Base-by-base conservation (phyloP, 768 basidiomycete species). In the Boletus rubescentipes region DNA sequence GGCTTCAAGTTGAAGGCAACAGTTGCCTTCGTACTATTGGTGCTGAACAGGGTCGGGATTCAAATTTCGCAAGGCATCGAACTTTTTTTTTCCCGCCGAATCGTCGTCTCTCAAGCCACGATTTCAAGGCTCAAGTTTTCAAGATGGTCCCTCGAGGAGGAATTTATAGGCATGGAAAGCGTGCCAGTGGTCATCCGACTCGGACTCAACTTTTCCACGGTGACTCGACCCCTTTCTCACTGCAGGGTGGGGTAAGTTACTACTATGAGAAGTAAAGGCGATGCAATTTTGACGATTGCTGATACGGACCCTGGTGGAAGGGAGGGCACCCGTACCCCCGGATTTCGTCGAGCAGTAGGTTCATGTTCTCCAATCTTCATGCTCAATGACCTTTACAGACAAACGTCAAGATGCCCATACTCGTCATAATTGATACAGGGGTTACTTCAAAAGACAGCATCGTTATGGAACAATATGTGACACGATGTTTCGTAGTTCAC, bases 401-500 rank as follows among this genome's bases (percentile, higher is more conserved):
- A n/a, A 23, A 53, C 51, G 7, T 20, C 46, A 20, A 31, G 21
- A 26, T 18, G 5, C 39, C 30, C 36, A 10, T 52, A 38, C n/a
- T 36, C 51, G n/a, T n/a, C n/a, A n/a, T n/a, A n/a, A 15, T 18
- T 52, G 30, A 52, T 21, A 5, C n/a, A 39, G 20, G 26, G 15
- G 12, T 53, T 53, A 16, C 39, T 53, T 20, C 51, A 39, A 16
- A 50, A 20, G 16, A 53, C 47, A 6, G 37, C 51, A 6, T 14
- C 37, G n/a, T 9, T 50, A 15, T 53, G 51, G 51, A 53, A 50
- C 21, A 39, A 32, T 53, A 50, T 18, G 46, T 50, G 26, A 14
- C 51, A 50, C 23, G 30, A 50, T n/a, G n/a, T 39, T 53, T 53
- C 11, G 46, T 50, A 23, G 37, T 53, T 18, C 46, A 53, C 31